Percentiles rank a stretch among this genome's conserved stretches.
Conservation (phyloP, 148 eudicot genomes). For the Gaultheria prostrata region DNA sequence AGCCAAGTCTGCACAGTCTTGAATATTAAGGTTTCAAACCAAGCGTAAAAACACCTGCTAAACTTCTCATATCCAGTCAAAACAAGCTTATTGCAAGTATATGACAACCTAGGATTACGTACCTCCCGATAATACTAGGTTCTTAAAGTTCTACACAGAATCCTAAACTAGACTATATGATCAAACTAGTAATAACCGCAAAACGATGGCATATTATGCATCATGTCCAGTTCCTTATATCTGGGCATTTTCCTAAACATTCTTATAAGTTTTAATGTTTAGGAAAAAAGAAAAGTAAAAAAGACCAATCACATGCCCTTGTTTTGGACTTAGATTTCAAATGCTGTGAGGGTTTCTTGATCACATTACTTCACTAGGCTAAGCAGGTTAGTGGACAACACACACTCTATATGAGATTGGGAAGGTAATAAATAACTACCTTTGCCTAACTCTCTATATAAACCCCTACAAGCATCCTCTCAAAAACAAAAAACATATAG, state of each 20-base stretch:
- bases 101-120: neutral
- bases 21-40: neutral
- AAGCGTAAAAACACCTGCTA: neutral
- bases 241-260: neutral
- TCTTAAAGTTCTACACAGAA: neutral
- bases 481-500: neutral
- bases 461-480: slow-evolving; percentile 5
- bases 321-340: neutral
- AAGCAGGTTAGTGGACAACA: neutral
- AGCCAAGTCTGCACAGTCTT: neutral
- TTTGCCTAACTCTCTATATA: neutral
- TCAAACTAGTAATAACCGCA: neutral
- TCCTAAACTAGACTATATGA: neutral
- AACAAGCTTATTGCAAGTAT: too few species aligned
- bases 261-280: neutral
- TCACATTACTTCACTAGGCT: neutral
- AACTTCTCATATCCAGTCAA: neutral
- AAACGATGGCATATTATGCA: neutral
- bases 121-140: neutral
- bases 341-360: neutral
- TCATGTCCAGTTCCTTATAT: neutral
- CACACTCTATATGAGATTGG: neutral
- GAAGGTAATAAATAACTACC: neutral
- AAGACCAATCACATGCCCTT: neutral
- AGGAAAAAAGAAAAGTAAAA: neutral